Base-by-base conservation (phyloP, 768 basidiomycete genomes). In the Podaxis sp. region DNA sequence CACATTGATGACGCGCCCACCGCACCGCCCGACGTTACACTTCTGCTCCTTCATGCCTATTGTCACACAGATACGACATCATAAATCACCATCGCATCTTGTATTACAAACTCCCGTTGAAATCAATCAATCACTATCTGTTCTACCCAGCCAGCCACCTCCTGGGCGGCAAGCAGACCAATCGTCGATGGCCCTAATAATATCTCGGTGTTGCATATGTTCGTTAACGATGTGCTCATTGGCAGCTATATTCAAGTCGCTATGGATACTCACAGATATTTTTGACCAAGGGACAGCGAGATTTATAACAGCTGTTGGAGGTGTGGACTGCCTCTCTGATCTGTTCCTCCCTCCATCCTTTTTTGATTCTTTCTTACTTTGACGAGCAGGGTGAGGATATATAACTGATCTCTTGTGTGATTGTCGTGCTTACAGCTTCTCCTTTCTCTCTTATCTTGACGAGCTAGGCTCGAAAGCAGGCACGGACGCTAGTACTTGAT, bases 401-500 rank as follows among this genome's bases (percentile, higher is more conserved):
- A 59, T 52, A 46, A 36, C n/a, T 54, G n/a, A 28, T 36, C 8
- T 48, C 24, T 26, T 53, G 42, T 44, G 22, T 51, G 9, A 52
- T 51, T 48, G 28, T 33, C 19, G 1, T 38, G 17, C 54, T 39
- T 42, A 49, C 17, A 15, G 33, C 38, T 13, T 24, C n/a, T 22
- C n/a, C 33, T 42, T 38, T 61, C 11, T 63, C 52, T 42, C 33
- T 63, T 39, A 24, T 13, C 39, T 33, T 33, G 39, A 46, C 44
- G 51, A 60, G 39, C 36, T 59, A 79, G 76, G 78, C 78, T 79
- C 76, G 66, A 70, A 68, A 65, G 28, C 55, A 56, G 53, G 61
- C 59, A 53, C 39, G 28, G 39, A 38, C 54, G 61, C 48, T 26
- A 51, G n/a, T 57, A 48, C 55, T 28, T 36, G n/a, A 48, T 55